A percentile compares a stretch with the other conserved stretches of the same genome.
Evolutionary conservation across 306 rosid species (phyloP).

Genomic region (Neltuma alba): DNA sequence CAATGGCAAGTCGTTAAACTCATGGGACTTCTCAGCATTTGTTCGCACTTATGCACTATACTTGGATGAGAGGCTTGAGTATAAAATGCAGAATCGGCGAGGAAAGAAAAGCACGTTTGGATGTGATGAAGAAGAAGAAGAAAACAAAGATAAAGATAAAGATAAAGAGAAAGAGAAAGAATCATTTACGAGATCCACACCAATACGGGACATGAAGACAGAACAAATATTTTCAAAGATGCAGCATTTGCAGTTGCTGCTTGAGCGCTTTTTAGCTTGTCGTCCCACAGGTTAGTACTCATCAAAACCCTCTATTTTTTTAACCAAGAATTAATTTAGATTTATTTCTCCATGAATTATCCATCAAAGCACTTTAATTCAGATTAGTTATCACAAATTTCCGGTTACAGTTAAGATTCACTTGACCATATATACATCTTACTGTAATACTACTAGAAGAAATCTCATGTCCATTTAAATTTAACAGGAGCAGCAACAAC

Average conservation of each 20-base stretch:
- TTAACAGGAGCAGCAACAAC: no score
- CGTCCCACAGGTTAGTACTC: conserved; percentile 85
- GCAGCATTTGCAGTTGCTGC: conserved; percentile 84
- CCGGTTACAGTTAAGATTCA: background rate
- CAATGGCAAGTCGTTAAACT: conserved; percentile 40
- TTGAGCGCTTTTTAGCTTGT: conserved; percentile 84
- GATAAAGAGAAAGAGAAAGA: conserved; percentile 39
- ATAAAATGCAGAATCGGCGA: conserved; percentile 81
- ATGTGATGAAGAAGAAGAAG: conserved; percentile 56
- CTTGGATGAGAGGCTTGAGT: conserved; percentile 86
- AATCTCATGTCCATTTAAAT: no score
- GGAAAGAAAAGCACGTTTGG: conserved; percentile 63
- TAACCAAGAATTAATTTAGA: background rate
- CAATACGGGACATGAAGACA: conserved; percentile 60
- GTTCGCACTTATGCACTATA: conserved; percentile 81
- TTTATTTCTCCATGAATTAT: background rate
- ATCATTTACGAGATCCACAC: conserved; percentile 51
- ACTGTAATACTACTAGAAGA: background rate
- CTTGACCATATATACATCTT: background rate
- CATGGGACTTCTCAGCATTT: conserved; percentile 86
- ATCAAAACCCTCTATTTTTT: background rate
- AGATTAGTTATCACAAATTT: background rate
- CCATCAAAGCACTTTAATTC: background rate
- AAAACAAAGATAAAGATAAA: conserved; percentile 24
- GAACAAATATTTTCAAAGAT: conserved; percentile 68